Base-by-base conservation (phyloP, 1,284 basidiomycete species). In the Ceratobasidium theobromae region DNA sequence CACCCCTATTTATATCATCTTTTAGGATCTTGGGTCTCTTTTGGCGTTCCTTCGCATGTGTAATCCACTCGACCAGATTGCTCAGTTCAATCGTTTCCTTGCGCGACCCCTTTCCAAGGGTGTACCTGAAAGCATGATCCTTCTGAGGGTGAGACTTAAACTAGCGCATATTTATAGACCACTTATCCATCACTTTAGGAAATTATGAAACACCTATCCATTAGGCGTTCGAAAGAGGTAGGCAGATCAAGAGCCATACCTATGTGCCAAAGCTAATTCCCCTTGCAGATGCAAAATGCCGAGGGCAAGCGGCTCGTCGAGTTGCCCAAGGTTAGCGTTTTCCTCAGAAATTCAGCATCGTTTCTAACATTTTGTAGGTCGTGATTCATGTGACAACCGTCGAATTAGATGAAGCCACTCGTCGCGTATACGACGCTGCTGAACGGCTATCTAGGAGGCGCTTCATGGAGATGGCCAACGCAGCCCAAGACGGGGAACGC, bases 201-300 rank as follows among this genome's bases (percentile, higher is more conserved):
- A 3, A 76, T 96, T n/a, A 93, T 95, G 82, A 85, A 80, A 48
- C 88, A 91, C 28, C 82, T 86, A 14, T 91, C 93, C 62, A 86
- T 96, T 49, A 86, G 93, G 4, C 83, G 93, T 33, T 94, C 91
- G 3, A 95, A 95, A 75, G 90, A 94, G 77, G 89, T 86, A 40
- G 51, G 77, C 69, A 41, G 53, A 62, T 4, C 43, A 11, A 45
- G 6, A 21, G 6, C 43, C 18, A 14, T 21, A 14, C 9, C 9
- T 21, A 45, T 9, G 43, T 6, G 23, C 23, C n/a, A 45, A 53
- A 18, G 16, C 64, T 72, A 5, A 72, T 27, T 32, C 33, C 55
- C 60, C 43, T 18, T 46, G 0, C 72, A 91, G 86, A 93, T 93
- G 86, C 88, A 89, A 81, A 90, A 94, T 73, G 81, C 79, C 8